Percentiles rank a stretch among this genome's conserved stretches.
Evolutionary conservation across 2,329 filamentous ascomycete species (phyloP).

Genomic region (Penicillium occitanis): DNA sequence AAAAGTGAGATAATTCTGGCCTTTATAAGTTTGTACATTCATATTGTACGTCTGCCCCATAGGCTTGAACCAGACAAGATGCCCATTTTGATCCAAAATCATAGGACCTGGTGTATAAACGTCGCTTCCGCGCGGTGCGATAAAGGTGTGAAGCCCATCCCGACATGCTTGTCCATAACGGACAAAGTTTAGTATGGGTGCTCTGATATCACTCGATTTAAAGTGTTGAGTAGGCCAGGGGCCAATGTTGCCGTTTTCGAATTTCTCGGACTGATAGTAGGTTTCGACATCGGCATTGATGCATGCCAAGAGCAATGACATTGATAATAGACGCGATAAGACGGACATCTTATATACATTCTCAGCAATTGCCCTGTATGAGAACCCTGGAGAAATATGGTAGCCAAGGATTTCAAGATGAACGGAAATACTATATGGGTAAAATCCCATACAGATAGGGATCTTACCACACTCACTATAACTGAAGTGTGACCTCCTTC

Average conservation of each 20-base stretch:
- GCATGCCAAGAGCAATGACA: not conserved
- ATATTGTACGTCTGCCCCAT: constrained; percentile 5
- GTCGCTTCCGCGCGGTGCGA: constrained; percentile 4
- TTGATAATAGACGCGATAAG: not conserved
- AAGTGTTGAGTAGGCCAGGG: constrained; percentile 4
- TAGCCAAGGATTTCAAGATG: not conserved
- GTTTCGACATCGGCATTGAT: constrained; percentile 9
- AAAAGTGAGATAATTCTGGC: constrained; percentile 8
- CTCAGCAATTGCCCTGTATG: not conserved
- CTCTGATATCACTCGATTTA: not conserved
- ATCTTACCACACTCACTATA: not conserved
- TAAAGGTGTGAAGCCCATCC: constrained; percentile 12
- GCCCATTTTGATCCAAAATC: constrained; percentile 16
- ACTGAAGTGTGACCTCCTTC: not conserved
- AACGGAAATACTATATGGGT: not conserved
- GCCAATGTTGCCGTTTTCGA: constrained; percentile 6
- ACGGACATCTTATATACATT: not conserved
- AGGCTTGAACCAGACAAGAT: constrained; percentile 14
- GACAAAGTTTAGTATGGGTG: constrained; percentile 9
- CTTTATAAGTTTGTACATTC: constrained; percentile 18
- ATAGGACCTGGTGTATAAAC: constrained; percentile 13
- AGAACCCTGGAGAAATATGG: no score
- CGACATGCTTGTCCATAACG: not conserved
- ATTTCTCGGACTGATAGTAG: constrained; percentile 10
- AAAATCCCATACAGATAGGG: not conserved